These are phyloP conservation scores for Trypanosoma theileri DNA, from an alignment of 208 protist genomes.

Conservation along the genomic window DNA sequence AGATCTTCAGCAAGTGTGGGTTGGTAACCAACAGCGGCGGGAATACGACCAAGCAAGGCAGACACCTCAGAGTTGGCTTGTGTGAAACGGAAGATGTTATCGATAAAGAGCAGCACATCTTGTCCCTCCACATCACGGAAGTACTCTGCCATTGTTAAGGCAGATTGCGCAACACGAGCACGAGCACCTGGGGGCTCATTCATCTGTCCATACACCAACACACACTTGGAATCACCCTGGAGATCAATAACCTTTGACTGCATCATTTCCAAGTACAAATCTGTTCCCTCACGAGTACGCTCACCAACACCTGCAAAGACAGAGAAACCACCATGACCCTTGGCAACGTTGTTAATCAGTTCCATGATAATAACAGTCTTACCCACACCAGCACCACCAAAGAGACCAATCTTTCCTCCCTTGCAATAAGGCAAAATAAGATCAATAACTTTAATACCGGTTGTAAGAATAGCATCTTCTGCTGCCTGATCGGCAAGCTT, in stretches of 20 bases:
- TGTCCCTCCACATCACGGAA: constrained; percentile 98
- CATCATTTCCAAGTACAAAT: constrained; percentile 99
- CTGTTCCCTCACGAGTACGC: constrained; percentile 98
- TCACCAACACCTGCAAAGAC: constrained; percentile 99
- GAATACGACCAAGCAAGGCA: constrained; percentile 97
- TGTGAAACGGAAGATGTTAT: constrained; percentile 99
- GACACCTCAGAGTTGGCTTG: constrained; percentile 99
- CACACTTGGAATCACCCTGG: constrained; percentile 95
- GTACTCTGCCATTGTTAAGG: constrained; percentile 98
- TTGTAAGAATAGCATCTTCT: constrained; percentile 95
- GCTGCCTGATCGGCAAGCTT: constrained; percentile 93
- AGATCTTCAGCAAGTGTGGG: constrained; percentile 98
- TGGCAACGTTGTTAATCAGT: constrained; percentile 99
- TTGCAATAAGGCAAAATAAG: constrained; percentile 97
- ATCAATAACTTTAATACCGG: constrained; percentile 99
- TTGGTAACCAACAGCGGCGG: constrained; percentile 99
- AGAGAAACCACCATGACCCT: constrained; percentile 98
- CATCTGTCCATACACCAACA: constrained; percentile 99
- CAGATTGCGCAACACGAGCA: constrained; percentile 97
- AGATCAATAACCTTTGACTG: constrained; percentile 94
- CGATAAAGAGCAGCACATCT: constrained; percentile 99
- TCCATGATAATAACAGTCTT: constrained; percentile 99
- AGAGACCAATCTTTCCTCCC: constrained; percentile 99
- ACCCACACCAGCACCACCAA: constrained; percentile 98
- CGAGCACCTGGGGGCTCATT: constrained; percentile 98